Conservation (phyloP, 2,329 filamentous ascomycete genomes). For the Penicillium sp. region DNA sequence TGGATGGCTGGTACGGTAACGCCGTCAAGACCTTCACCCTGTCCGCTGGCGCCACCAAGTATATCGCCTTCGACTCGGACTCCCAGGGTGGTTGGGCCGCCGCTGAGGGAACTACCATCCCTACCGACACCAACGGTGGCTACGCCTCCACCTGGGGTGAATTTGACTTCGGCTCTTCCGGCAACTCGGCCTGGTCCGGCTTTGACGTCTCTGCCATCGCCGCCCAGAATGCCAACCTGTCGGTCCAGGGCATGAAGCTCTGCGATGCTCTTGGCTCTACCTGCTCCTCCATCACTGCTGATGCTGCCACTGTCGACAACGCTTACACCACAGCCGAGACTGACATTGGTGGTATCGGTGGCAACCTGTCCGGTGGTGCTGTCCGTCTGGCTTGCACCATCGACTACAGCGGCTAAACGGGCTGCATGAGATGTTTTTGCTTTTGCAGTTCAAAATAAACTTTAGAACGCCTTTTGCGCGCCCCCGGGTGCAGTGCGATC, state of each 20-base stretch:
- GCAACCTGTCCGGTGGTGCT: slow-evolving; percentile 31
- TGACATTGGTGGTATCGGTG: slow-evolving; percentile 38
- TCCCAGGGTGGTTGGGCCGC: slow-evolving; percentile 40
- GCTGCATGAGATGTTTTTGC: slow-evolving; percentile 1
- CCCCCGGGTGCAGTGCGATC: not conserved
- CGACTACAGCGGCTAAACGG: slow-evolving; percentile 31
- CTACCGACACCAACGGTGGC: slow-evolving; percentile 28
- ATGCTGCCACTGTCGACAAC: slow-evolving; percentile 33
- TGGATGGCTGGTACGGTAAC: slow-evolving; percentile 40
- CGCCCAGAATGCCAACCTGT: slow-evolving; percentile 31
- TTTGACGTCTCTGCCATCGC: slow-evolving; percentile 40
- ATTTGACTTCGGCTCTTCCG: slow-evolving; percentile 35
- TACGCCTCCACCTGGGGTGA: slow-evolving; percentile 40
- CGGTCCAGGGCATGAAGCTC: slow-evolving; percentile 43
- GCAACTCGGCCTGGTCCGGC: slow-evolving; percentile 35
- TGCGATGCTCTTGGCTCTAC: slow-evolving; percentile 31
- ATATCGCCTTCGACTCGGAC: slow-evolving; percentile 41
- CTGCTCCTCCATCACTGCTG: slow-evolving; percentile 36
- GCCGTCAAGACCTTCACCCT: slow-evolving; percentile 35
- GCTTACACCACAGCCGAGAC: slow-evolving; percentile 37
- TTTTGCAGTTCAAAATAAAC: slow-evolving; percentile 6
- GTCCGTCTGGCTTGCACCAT: slow-evolving; percentile 30
- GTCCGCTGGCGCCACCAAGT: slow-evolving; percentile 35
- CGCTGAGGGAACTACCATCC: slow-evolving; percentile 25
- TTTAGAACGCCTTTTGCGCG: slow-evolving; percentile 1